These are phyloP conservation scores for Orobanche coerulescens DNA, from an alignment of 257 asterid species.

Conservation along the genomic window DNA sequence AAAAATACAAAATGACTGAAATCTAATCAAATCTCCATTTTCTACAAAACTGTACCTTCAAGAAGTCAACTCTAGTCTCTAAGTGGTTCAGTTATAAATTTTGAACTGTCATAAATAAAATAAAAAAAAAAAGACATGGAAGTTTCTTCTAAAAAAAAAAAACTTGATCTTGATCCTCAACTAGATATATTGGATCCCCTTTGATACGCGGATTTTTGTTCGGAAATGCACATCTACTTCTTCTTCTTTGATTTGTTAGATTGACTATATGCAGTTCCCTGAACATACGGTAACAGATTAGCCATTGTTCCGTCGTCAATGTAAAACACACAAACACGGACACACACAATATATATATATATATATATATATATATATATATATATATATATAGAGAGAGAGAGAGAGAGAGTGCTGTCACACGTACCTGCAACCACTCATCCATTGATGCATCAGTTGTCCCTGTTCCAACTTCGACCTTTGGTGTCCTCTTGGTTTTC, in stretches of 20 bases:
- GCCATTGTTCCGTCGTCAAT: background rate
- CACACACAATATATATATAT: background rate
- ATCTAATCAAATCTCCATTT: conserved; percentile 16
- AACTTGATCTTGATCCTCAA: conserved; percentile 22
- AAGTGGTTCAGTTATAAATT: conserved; percentile 20
- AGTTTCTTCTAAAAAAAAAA: conserved; percentile 21
- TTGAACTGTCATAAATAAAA: conserved; percentile 5
- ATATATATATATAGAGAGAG: background rate
- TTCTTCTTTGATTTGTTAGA: conserved; percentile 86
- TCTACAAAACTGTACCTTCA: conserved; percentile 44
- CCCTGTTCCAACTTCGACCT: conserved; percentile 96
- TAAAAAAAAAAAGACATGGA: conserved; percentile 16
- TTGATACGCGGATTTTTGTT: conserved; percentile 21
- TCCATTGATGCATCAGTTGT: conserved; percentile 82
- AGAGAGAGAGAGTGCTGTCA: background rate
- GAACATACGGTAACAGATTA: conserved; percentile 17
- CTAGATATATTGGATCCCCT: conserved; percentile 22
- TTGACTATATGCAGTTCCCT: conserved; percentile 85
- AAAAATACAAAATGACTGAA: conserved; percentile 1
- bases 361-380: background rate
- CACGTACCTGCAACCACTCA: conserved; percentile 93
- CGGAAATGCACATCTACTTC: conserved; percentile 43
- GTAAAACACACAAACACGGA: background rate
- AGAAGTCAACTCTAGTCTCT: conserved; percentile 26
- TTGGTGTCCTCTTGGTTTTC: conserved; percentile 89